Evolutionary conservation across 73 alveolate species (phyloP), one percentile per base, ranked within the genome.

Genomic region (Uronychia binucleata): DNA sequence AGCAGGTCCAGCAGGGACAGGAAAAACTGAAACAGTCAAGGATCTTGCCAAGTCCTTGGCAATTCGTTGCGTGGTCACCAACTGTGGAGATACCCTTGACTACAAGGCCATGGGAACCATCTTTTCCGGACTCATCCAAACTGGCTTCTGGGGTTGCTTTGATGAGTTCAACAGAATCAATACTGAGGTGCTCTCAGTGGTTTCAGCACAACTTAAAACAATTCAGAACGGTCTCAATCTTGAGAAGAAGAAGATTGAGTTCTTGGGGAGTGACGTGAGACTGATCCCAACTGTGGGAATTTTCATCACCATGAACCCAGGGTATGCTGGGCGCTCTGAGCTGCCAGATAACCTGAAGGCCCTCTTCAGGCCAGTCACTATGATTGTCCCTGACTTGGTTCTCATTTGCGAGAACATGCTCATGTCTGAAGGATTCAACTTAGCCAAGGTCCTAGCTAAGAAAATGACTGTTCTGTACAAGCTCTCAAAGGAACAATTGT

Each of bases 1-100:
- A 1, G 99, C 99, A 5, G 99, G 99, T 5, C 99, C 99, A 0
- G 99, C 99, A 8, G 99, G 99, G 33, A 98, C 99, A 25, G 99
- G 99, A 34, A 98, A 97, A 82, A 98, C 99, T 8, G 99, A 98
- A 91, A 97, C 99, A 25, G 98, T 95, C 0, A 98, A 98, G 94
- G 99, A 98, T 96, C 93, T 98, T 82, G 99, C 99, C 75, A 98
- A 97, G 92, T 91, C 98, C 30, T 84, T 98, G 88, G 99, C 99
- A 32, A 96, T 97, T 58, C 90, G 98, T 87, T 98, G 99, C 85
- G 99, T 98, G 76, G 99, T 98, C 26, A 97, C 97, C 79, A 98
- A 98, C 86, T 98, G 99, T 88, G 98, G 99, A 32, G 99, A 98
- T 85, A 98, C 99, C 60, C 91, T 98, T 34, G 99, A 98, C 92